phyloP scores from a whole-genome alignment of 192 early-diverging fungal genomes.

The Fimicolochytrium jonesii region DNA sequence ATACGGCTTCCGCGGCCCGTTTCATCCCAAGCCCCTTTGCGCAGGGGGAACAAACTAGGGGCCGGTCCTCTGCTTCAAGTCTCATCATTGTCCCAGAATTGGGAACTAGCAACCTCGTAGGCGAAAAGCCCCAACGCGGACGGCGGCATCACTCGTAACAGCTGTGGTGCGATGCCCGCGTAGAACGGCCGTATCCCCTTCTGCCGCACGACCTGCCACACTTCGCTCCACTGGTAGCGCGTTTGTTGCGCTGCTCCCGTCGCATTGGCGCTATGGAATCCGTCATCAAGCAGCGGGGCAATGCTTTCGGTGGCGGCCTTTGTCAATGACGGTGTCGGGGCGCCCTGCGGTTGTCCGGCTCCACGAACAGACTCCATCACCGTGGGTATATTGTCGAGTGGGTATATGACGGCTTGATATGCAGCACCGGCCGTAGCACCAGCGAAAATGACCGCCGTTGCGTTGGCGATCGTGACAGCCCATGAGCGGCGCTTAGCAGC shows the following conservation, averaged over 20 bases:
- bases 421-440: slow-evolving; percentile 44
- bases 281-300: slow-evolving; percentile 22
- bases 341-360: background rate
- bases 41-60: no score
- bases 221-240: slow-evolving; percentile 21
- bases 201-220: slow-evolving; percentile 15
- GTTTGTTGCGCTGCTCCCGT: background rate
- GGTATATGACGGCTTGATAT: slow-evolving; percentile 43
- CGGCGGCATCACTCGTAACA: slow-evolving; percentile 48
- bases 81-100: slow-evolving; percentile 36
- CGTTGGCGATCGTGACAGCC: slow-evolving; percentile 23
- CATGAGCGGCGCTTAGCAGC: background rate
- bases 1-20: no score
- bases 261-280: slow-evolving; percentile 18
- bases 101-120: slow-evolving; percentile 44
- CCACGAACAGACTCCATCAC: background rate
- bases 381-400: slow-evolving; percentile 36
- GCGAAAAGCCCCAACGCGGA: slow-evolving; percentile 46
- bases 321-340: background rate
- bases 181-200: slow-evolving; percentile 39
- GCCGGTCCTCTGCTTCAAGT: no score
- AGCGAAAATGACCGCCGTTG: slow-evolving; percentile 33
- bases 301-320: slow-evolving; percentile 15
- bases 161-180: slow-evolving; percentile 39
- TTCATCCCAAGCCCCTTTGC: no score